phyloP scores from a whole-genome alignment of 164 flowering plant species.

The Nymphaea colorata region DNA sequence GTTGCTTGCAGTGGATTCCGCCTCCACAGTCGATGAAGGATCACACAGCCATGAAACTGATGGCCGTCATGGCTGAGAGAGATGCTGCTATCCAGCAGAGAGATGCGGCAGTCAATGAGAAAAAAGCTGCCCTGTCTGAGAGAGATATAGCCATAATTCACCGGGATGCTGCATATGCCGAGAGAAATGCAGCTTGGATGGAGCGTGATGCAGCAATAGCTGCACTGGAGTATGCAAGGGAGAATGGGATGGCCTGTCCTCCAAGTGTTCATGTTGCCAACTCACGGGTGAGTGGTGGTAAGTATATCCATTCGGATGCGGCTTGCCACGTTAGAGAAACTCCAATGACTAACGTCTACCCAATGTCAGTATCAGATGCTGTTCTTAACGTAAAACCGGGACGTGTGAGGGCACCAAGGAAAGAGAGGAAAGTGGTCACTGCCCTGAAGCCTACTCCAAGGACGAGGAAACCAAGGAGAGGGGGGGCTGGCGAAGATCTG shows the following conservation, averaged over 20 bases:
- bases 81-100: conserved; percentile 76
- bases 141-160: conserved; percentile 53
- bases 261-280: conserved; percentile 45
- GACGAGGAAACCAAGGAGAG: conserved; percentile 9
- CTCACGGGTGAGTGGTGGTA: conserved; percentile 11
- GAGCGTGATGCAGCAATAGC: conserved; percentile 58
- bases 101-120: conserved; percentile 54
- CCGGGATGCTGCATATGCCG: conserved; percentile 55
- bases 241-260: conserved; percentile 31
- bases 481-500: conserved; percentile 41
- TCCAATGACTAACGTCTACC: conserved; percentile 22
- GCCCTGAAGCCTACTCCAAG: conserved; percentile 15
- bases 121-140: conserved; percentile 54
- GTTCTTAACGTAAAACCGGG: conserved; percentile 31
- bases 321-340: background rate
- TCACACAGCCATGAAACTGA: conserved; percentile 54
- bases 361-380: conserved; percentile 29
- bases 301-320: background rate
- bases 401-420: conserved; percentile 32
- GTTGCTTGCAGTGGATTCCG: conserved; percentile 45
- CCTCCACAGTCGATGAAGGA: conserved; percentile 60
- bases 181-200: conserved; percentile 53
- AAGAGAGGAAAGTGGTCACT: background rate
- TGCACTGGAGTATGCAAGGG: conserved; percentile 53
- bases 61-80: conserved; percentile 52